Conservation (phyloP, 2,329 filamentous ascomycete genomes). For the Pyrenophora teres region DNA sequence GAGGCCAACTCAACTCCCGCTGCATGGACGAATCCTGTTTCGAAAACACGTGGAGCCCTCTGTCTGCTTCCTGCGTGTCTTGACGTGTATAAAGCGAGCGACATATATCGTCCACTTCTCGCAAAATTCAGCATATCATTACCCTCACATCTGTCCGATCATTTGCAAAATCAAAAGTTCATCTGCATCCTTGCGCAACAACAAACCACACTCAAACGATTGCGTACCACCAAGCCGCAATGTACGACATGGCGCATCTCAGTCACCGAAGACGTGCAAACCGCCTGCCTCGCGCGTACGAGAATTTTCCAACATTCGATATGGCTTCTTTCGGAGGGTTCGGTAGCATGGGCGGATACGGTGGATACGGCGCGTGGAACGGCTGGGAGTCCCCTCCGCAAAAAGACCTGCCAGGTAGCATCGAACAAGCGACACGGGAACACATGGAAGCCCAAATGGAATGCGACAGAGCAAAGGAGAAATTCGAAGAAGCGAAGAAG, state of each 20-base stretch:
- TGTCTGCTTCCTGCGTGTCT: background rate
- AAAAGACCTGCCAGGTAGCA: background rate
- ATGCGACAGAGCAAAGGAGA: conserved; percentile 16
- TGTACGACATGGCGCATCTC: conserved; percentile 7
- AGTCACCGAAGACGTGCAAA: background rate
- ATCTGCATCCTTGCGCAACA: background rate
- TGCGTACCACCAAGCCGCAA: background rate
- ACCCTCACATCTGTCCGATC: background rate
- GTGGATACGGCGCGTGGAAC: background rate
- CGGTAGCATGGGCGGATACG: background rate
- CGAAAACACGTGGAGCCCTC: background rate
- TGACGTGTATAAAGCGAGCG: background rate
- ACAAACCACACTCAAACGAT: background rate
- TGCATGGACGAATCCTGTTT: conserved; percentile 1
- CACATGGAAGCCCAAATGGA: conserved; percentile 20
- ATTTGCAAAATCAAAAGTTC: background rate
- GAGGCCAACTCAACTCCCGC: conserved; percentile 6
- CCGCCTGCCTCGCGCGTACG: background rate
- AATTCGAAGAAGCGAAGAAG: conserved; percentile 23
- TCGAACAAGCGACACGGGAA: conserved; percentile 24
- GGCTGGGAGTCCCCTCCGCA: background rate
- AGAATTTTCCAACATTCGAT: background rate
- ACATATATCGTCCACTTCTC: background rate
- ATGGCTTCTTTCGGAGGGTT: background rate
- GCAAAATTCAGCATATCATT: background rate